Evolutionary conservation across 176 grass and related monocot genomes (phyloP).

Genomic region (Canna indica): DNA sequence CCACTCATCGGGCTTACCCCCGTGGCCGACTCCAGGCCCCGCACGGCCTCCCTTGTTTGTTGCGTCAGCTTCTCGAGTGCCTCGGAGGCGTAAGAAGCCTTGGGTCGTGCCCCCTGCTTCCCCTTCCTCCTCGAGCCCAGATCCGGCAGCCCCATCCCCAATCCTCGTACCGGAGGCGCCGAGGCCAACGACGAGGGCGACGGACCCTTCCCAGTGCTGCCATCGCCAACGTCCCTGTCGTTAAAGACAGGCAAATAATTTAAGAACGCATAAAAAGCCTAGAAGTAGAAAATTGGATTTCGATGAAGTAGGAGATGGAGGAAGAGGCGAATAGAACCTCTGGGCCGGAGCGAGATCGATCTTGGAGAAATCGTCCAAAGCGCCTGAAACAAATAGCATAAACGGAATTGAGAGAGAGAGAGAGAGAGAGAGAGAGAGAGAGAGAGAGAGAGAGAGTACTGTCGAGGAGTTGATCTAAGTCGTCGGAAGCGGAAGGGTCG

Average conservation of each 20-base stretch:
- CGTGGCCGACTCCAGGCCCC: slow-evolving; percentile 77
- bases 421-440: not conserved
- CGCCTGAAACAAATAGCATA: slow-evolving; percentile 21
- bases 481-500: slow-evolving; percentile 27
- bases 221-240: slow-evolving; percentile 8
- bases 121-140: slow-evolving; percentile 46
- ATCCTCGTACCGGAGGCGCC: slow-evolving; percentile 27
- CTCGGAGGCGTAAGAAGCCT: slow-evolving; percentile 53
- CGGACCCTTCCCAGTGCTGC: not conserved
- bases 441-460: slow-evolving; percentile 6
- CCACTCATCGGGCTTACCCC: not conserved
- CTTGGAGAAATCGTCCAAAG: slow-evolving; percentile 29
- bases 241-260: slow-evolving; percentile 3
- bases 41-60: slow-evolving; percentile 74
- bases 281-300: not conserved
- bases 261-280: not conserved
- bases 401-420: not conserved
- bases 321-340: not conserved
- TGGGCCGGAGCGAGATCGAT: slow-evolving; percentile 19
- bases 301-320: not conserved
- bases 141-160: slow-evolving; percentile 69
- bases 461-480: slow-evolving; percentile 32
- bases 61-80: slow-evolving; percentile 88
- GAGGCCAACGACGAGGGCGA: not conserved
- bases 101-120: slow-evolving; percentile 30